Conservation (phyloP, 2,329 filamentous ascomycete species). For the Calonectria honghensis region DNA sequence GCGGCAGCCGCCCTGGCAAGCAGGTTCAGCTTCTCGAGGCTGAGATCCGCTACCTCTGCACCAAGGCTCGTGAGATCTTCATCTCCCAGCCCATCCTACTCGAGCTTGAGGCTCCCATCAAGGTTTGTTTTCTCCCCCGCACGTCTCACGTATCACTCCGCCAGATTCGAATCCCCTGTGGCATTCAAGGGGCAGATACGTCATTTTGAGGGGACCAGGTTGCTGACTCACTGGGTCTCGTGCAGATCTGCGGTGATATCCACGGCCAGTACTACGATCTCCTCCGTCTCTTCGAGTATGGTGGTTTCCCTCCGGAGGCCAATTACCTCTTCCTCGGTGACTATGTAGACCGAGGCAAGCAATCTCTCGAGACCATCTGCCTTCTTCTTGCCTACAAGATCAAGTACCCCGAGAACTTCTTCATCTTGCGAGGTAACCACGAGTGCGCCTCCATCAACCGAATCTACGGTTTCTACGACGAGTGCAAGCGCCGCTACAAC, state of each 20-base stretch:
- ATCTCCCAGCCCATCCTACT: constrained; percentile 99
- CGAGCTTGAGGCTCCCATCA: constrained; percentile 98
- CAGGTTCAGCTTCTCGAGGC: constrained; percentile 97
- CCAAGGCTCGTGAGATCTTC: constrained; percentile 99
- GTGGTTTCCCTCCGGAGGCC: constrained; percentile 97
- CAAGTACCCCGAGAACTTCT: constrained; percentile 99
- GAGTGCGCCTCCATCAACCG: constrained; percentile 99
- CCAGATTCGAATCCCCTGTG: constrained; percentile 1
- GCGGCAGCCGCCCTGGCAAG: constrained; percentile 97
- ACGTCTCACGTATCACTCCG: neutral
- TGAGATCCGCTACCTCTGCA: constrained; percentile 98
- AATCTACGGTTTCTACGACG: constrained; percentile 99
- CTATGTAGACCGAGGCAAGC: constrained; percentile 99
- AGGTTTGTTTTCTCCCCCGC: constrained; percentile 76
- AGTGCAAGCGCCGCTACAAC: constrained; percentile 99
- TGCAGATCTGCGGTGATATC: constrained; percentile 98
- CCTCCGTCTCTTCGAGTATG: constrained; percentile 97
- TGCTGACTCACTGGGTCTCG: constrained; percentile 45
- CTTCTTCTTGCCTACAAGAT: constrained; percentile 98
- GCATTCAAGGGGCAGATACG: constrained; percentile 7
- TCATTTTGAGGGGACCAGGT: constrained; percentile 10
- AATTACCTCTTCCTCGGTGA: constrained; percentile 99
- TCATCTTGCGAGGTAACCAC: constrained; percentile 98
- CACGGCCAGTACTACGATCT: constrained; percentile 99
- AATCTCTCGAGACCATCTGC: constrained; percentile 98